phyloP scores from a whole-genome alignment of 306 rosid genomes.

The Vigna angularis region DNA sequence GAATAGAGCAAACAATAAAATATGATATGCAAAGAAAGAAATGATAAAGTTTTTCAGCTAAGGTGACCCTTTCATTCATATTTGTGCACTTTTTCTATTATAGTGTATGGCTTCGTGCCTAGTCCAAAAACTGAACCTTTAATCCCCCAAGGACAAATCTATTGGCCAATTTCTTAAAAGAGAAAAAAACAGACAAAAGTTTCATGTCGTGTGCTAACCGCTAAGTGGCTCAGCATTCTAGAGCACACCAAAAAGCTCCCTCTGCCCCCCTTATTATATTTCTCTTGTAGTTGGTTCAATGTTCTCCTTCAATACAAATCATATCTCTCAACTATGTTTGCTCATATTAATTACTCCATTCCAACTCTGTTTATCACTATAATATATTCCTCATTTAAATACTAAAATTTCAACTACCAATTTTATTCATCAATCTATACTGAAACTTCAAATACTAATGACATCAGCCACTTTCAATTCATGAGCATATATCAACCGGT shows the following conservation, averaged over 20 bases:
- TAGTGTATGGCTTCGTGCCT: background rate
- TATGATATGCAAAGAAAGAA: background rate
- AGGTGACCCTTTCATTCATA: constrained; percentile 12
- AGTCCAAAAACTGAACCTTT: background rate
- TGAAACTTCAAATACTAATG: too few relatives aligned
- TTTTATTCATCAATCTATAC: too few relatives aligned
- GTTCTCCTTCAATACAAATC: background rate
- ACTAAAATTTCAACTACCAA: too few relatives aligned
- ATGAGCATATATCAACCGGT: too few relatives aligned
- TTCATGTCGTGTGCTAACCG: constrained; percentile 22
- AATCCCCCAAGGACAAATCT: background rate
- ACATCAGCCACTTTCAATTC: too few relatives aligned
- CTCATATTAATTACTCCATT: background rate
- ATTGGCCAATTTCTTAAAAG: background rate
- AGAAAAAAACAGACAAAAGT: background rate
- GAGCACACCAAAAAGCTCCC: background rate
- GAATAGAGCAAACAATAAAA: background rate
- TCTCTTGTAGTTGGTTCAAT: background rate
- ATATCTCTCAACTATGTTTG: background rate
- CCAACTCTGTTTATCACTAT: too few relatives aligned
- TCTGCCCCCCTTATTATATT: background rate
- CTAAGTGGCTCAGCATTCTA: constrained; percentile 20
- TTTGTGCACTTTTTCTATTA: background rate
- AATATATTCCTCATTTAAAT: too few relatives aligned
- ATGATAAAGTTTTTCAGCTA: background rate